phyloP scores from a whole-genome alignment of 108 stramenopile genomes.

The Tribonema minus region DNA sequence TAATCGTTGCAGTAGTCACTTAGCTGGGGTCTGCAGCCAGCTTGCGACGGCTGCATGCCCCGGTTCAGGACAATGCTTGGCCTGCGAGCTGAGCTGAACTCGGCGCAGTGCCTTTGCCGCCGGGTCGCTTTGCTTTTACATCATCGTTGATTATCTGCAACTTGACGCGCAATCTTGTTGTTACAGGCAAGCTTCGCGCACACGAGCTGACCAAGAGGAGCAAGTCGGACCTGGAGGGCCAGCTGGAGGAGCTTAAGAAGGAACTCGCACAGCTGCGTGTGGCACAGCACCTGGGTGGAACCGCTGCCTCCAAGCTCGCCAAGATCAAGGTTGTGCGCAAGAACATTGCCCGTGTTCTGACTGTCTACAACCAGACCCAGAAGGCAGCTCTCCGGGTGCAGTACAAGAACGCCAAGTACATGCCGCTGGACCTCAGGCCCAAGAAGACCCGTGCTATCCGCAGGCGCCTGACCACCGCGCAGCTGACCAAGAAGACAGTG shows the following conservation, averaged over 20 bases:
- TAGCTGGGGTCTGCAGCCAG: no score
- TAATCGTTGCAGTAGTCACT: no score
- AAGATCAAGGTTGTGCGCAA: constrained; percentile 98
- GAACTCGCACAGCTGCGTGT: constrained; percentile 65
- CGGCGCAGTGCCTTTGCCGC: no score
- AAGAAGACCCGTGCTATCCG: constrained; percentile 98
- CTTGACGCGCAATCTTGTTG: no score
- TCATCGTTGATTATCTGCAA: no score
- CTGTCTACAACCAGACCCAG: constrained; percentile 96
- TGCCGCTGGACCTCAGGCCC: constrained; percentile 85
- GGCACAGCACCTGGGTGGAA: constrained; percentile 95
- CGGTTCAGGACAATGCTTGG: no score
- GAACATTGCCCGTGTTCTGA: constrained; percentile 91
- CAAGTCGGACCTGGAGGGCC: constrained; percentile 94
- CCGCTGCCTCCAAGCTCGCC: constrained; percentile 94
- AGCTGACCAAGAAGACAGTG: constrained; percentile 71
- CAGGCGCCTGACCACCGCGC: constrained; percentile 79
- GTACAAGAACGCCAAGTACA: constrained; percentile 75
- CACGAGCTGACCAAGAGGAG: constrained; percentile 79
- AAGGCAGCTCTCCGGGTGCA: constrained; percentile 81
- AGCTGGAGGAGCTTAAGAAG: constrained; percentile 83
- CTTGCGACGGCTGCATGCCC: no score
- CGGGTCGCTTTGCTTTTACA: no score
- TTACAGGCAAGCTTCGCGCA: constrained; percentile 66
- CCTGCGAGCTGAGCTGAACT: no score